phyloP scores from a whole-genome alignment of 129 eudicot genomes.

The Flaveria brownii region DNA sequence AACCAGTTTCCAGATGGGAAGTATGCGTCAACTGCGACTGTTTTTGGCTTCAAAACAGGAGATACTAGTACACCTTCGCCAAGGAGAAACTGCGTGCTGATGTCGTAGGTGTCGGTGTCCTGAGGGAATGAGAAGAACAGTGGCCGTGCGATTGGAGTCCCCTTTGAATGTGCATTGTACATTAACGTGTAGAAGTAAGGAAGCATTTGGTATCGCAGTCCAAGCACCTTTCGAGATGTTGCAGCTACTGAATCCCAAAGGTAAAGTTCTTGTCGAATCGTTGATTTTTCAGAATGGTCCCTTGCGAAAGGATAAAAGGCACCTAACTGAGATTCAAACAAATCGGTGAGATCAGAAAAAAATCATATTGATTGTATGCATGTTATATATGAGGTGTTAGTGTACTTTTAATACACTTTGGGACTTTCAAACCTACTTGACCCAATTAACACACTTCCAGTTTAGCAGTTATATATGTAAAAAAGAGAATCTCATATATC shows the following conservation, averaged over 20 bases:
- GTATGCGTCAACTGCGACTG: slow-evolving; percentile 59
- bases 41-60: slow-evolving; percentile 56
- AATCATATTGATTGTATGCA: not conserved
- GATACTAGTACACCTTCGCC: slow-evolving; percentile 80
- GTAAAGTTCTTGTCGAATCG: slow-evolving; percentile 71
- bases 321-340: slow-evolving; percentile 55
- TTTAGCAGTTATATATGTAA: no score
- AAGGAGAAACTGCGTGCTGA: slow-evolving; percentile 70
- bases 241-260: slow-evolving; percentile 88
- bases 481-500: no score
- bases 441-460: no score
- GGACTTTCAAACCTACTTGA: no score
- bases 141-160: slow-evolving; percentile 83
- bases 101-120: slow-evolving; percentile 60
- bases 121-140: slow-evolving; percentile 78
- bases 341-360: not conserved
- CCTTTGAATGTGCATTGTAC: slow-evolving; percentile 67
- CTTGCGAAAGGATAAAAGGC: slow-evolving; percentile 92
- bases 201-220: slow-evolving; percentile 70
- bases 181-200: slow-evolving; percentile 79
- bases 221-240: slow-evolving; percentile 68
- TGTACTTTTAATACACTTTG: no score
- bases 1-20: slow-evolving; percentile 92
- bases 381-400: not conserved
- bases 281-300: slow-evolving; percentile 51